Percentiles rank a stretch among this genome's conserved stretches.
Evolutionary conservation across 176 grass and related monocot species (phyloP).

Genomic region (Thinopyrum elongatum): DNA sequence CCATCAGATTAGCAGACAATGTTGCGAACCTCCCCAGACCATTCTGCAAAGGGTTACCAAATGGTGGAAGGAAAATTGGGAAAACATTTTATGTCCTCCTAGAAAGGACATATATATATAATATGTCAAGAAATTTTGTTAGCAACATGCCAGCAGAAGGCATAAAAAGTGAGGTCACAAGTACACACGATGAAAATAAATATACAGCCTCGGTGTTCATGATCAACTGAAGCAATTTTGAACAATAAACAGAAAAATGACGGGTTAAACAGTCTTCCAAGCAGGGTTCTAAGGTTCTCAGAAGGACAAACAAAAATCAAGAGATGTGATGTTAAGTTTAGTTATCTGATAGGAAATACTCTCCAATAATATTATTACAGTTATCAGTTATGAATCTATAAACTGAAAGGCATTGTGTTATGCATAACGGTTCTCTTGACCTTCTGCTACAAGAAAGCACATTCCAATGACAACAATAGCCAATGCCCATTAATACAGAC

Average conservation of each 20-base stretch:
- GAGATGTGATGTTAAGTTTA: neutral
- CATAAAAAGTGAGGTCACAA: neutral
- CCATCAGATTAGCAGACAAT: too few species aligned
- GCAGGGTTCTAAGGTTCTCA: neutral
- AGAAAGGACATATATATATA: too few species aligned
- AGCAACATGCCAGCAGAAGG: neutral
- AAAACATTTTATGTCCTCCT: too few species aligned
- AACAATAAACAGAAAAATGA: neutral
- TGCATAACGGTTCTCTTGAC: neutral
- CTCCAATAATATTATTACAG: neutral
- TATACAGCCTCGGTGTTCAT: too few species aligned
- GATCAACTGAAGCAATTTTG: neutral
- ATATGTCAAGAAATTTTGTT: neutral
- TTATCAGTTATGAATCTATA: neutral
- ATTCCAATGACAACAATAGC: neutral
- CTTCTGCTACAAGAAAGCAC: neutral
- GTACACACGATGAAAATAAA: neutral
- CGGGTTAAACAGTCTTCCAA: neutral
- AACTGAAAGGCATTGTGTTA: neutral
- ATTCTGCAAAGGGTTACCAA: too few species aligned
- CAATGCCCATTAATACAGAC: neutral
- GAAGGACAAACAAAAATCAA: neutral
- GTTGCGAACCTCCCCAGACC: too few species aligned
- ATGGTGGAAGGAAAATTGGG: too few species aligned
- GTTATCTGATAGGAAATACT: neutral